phyloP scores from a whole-genome alignment of 768 basidiomycete genomes.

The Pleurotus tuoliensis region DNA sequence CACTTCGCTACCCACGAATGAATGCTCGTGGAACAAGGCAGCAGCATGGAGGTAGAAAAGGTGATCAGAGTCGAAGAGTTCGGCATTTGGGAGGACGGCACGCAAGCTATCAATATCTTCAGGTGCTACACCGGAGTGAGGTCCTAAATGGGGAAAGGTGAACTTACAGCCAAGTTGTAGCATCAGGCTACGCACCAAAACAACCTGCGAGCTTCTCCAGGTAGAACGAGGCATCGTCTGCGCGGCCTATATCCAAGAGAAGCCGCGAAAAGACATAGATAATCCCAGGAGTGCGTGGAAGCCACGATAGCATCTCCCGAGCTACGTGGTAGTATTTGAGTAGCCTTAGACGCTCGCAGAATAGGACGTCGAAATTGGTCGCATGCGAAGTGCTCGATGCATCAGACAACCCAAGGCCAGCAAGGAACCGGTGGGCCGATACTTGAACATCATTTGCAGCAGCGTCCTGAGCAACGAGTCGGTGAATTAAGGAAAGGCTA shows the following conservation, averaged over 20 bases:
- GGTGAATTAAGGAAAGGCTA: slow-evolving; percentile 60
- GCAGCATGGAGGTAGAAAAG: slow-evolving; percentile 77
- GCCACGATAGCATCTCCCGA: slow-evolving; percentile 65
- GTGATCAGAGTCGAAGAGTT: slow-evolving; percentile 56
- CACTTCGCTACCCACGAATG: slow-evolving; percentile 58
- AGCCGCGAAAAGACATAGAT: slow-evolving; percentile 71
- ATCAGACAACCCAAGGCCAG: slow-evolving; percentile 60
- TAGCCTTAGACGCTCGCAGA: slow-evolving; percentile 66
- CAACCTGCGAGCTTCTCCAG: slow-evolving; percentile 73
- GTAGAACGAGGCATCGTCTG: slow-evolving; percentile 68
- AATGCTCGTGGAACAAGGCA: slow-evolving; percentile 63
- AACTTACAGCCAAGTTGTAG: slow-evolving; percentile 9
- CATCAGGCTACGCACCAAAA: slow-evolving; percentile 53
- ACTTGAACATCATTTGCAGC: slow-evolving; percentile 47
- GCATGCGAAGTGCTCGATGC: slow-evolving; percentile 66
- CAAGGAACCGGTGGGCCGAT: slow-evolving; percentile 69
- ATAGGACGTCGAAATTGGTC: slow-evolving; percentile 62
- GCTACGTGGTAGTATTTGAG: slow-evolving; percentile 62
- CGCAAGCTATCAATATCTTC: slow-evolving; percentile 66
- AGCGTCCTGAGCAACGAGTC: slow-evolving; percentile 51
- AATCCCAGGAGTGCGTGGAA: slow-evolving; percentile 75
- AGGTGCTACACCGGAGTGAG: slow-evolving; percentile 43
- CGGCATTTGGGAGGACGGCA: slow-evolving; percentile 55
- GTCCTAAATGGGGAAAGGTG: slow-evolving; percentile 28
- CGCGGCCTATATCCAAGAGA: slow-evolving; percentile 59